A percentile compares a stretch with the other conserved stretches of the same genome.
Evolutionary conservation across 2,329 filamentous ascomycete genomes (phyloP).

Genomic region (Epichloe sylvatica): DNA sequence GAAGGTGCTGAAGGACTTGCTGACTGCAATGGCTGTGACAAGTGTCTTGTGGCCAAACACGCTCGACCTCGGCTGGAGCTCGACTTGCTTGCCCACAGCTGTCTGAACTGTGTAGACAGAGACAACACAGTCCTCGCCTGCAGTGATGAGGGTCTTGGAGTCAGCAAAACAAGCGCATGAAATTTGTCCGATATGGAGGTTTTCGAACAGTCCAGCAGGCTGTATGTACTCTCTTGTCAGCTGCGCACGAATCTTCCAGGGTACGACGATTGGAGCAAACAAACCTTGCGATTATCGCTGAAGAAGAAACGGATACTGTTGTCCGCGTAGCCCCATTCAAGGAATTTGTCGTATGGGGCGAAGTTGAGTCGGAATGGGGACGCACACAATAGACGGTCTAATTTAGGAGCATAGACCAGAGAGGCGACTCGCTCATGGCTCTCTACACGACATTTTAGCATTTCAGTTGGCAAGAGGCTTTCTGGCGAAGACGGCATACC

Average conservation of each 20-base stretch:
- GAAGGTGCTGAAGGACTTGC: conserved; percentile 76
- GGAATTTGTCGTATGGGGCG: conserved; percentile 79
- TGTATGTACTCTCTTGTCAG: conserved; percentile 20
- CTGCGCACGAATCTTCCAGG: conserved; percentile 2
- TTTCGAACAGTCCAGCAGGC: conserved; percentile 78
- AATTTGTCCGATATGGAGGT: conserved; percentile 82
- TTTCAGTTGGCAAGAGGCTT: not conserved
- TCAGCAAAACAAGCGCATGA: conserved; percentile 75
- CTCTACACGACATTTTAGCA: conserved; percentile 22
- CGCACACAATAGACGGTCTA: conserved; percentile 71
- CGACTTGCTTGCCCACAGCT: conserved; percentile 52
- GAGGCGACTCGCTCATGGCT: conserved; percentile 69
- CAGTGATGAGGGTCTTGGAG: conserved; percentile 79
- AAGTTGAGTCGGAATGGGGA: conserved; percentile 78
- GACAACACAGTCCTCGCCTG: conserved; percentile 82
- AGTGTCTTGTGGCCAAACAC: conserved; percentile 84
- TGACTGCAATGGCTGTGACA: conserved; percentile 70
- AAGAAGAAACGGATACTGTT: conserved; percentile 85
- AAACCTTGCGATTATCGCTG: conserved; percentile 62
- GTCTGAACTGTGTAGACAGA: conserved; percentile 65
- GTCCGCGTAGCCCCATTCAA: conserved; percentile 94
- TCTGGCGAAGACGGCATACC: conserved; percentile 26
- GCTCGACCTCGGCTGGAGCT: conserved; percentile 63
- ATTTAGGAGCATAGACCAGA: conserved; percentile 61
- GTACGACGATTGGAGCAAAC: not conserved